Evolutionary conservation across 2,329 filamentous ascomycete genomes (phyloP), one percentile per base, ranked within the genome.

Genomic region (Epicoccum sorghinum): DNA sequence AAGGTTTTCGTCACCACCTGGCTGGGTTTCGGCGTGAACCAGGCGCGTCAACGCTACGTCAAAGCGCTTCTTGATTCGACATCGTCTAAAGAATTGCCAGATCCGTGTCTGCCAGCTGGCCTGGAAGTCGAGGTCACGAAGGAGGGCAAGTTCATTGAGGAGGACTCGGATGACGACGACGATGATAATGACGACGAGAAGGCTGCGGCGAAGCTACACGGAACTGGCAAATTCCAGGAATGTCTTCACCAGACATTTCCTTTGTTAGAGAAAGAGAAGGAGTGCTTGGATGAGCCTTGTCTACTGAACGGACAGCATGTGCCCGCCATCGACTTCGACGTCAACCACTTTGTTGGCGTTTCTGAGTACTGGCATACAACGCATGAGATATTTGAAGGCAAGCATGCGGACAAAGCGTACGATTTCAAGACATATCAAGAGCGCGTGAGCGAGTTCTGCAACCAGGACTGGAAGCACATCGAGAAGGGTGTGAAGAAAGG

Each of bases 351-450:
- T 68, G 88, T 99, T 25, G 95, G 95, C 9, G 93, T 99, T 3
- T 98, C 93, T 1, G 95, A 99, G 71, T 99, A 96, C 76, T 99
- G 95, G 93, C 95, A 99, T 74, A 96, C 93, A 0, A 99, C 95
- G 0, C 95, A 99, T 66, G 92, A 95, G 49, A 88, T 98, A 2
- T 98, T 99, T 62, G 85, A 89, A 55, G 84, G 86, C 79, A 86
- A 86, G 4, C 86, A 90, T 60, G 88, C 90, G 25, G 83, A 87
- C 63, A 88, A 90, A 62, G 86, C 90, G 0, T 99, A 98, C 73
- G 92, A 98, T 68, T 90, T 96, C 63, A 85, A 88, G 57, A 92
- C 89, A 0, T 99, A 98, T 66, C 93, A 98, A 70, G 82, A 88
- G 59, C 86, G 89, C 32, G 95, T 98, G 4, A 83, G 87, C 57